phyloP scores from a whole-genome alignment of 306 rosid genomes.

The Casuarina glauca region DNA sequence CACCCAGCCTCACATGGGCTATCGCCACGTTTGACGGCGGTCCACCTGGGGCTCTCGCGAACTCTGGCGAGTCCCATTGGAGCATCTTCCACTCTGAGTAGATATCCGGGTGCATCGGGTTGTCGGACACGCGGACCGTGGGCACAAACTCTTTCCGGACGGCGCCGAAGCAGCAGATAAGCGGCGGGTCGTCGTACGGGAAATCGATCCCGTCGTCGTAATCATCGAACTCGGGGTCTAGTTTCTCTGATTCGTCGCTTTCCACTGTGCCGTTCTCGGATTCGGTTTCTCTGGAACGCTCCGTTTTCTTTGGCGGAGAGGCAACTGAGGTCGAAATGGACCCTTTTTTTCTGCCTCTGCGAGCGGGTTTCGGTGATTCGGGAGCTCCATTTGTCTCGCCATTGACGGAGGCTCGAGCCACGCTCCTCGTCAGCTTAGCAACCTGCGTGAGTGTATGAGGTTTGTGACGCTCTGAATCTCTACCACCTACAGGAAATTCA shows the following conservation, averaged over 20 bases:
- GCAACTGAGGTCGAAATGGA: constrained; percentile 19
- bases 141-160: constrained; percentile 77
- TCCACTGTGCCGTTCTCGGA: constrained; percentile 38
- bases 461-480: constrained; percentile 2
- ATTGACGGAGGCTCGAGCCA: constrained; percentile 37
- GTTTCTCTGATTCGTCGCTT: constrained; percentile 10
- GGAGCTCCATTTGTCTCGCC: constrained; percentile 41
- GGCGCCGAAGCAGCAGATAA: constrained; percentile 90
- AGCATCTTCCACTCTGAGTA: constrained; percentile 95
- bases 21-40: constrained; percentile 83
- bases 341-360: constrained; percentile 65
- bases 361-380: constrained; percentile 50
- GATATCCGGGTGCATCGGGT: constrained; percentile 76
- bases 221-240: constrained; percentile 27
- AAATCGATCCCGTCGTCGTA: constrained; percentile 72
- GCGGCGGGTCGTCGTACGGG: constrained; percentile 69
- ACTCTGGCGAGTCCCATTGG: constrained; percentile 98
- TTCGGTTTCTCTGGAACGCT: constrained; percentile 36
- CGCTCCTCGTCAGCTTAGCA: constrained; percentile 22
- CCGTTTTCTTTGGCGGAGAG: constrained; percentile 36
- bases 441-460: neutral
- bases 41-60: constrained; percentile 77
- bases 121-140: constrained; percentile 68
- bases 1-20: constrained; percentile 86
- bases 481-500: neutral